Base-by-base conservation (phyloP, 352 stramenopile species). In the Blastocystis hominis region DNA sequence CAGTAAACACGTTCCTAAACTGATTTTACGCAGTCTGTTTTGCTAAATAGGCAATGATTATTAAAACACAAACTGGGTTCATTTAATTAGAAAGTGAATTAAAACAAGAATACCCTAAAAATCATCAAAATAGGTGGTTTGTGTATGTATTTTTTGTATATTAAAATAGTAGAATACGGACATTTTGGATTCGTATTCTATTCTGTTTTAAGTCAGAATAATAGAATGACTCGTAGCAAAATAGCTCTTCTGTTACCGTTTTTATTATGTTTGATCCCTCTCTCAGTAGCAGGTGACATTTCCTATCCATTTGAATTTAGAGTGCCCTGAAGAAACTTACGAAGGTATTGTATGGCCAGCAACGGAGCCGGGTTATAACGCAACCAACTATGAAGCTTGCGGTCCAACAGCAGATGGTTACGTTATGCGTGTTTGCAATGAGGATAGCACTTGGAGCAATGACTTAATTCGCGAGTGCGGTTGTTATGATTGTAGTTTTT, bases 201-300 rank as follows among this genome's bases (percentile, higher is more conserved):
- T n/a, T n/a, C n/a, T n/a, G n/a, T n/a, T n/a, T n/a, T n/a, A n/a
- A n/a, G n/a, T n/a, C n/a, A n/a, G n/a, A 59, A n/a, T 59, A 59
- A 59, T 59, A 10, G 10, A 20, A 59, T 59, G 50, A 20, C 13
- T 59, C 50, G 50, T 13, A 77, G 30, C 20, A 77, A 77, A 36
- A 54, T 55, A 24, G 34, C 36, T 53, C 50, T 77, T 84, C n/a
- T 84, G 20, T n/a, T 84, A 66, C 68, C 40, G 34, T 84, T 66
- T 47, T 44, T 64, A 40, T 47, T 64, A 55, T 30, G 50, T 46
- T 68, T 84, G 30, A 47, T 68, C n/a, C 17, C 72, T 15, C 34
- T 66, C 54, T 34, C 47, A 30, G 40, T 84, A 5, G 54, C 46
- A 68, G 50, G 72, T 84, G 20, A 20, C 5, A 38, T 10, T 54